Conservation (phyloP, 805 yeast species). For the Kodamaea neixiangensis region DNA sequence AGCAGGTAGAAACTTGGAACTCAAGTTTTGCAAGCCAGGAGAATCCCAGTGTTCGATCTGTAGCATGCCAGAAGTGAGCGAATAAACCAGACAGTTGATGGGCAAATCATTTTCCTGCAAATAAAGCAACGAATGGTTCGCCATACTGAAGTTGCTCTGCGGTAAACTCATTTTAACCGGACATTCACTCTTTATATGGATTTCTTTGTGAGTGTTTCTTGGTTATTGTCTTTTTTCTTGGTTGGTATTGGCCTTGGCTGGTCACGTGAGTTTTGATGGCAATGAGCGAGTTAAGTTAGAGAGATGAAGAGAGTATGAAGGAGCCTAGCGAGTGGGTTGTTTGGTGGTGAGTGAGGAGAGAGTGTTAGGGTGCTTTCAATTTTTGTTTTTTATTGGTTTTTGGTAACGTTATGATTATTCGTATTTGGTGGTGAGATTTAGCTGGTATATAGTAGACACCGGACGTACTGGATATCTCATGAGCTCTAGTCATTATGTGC, state of each 20-base stretch:
- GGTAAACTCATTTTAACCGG: slow-evolving; percentile 5
- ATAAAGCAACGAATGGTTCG: slow-evolving; percentile 21
- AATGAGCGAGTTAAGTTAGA: too few relatives aligned
- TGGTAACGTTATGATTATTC: too few relatives aligned
- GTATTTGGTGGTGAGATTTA: too few relatives aligned
- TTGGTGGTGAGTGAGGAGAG: too few relatives aligned
- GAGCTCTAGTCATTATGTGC: too few relatives aligned
- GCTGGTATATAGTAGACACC: too few relatives aligned
- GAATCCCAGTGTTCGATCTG: slow-evolving; percentile 21
- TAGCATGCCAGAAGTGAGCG: slow-evolving; percentile 35
- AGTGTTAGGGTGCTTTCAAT: too few relatives aligned
- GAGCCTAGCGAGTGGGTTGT: too few relatives aligned
- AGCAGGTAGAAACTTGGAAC: slow-evolving; percentile 34
- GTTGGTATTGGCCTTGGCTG: neutral
- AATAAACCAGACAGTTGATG: slow-evolving; percentile 41
- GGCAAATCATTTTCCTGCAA: slow-evolving; percentile 20
- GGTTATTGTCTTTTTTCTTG: slow-evolving; percentile 3
- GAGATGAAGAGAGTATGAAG: too few relatives aligned
- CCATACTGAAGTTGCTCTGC: slow-evolving; percentile 15
- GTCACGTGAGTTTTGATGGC: neutral
- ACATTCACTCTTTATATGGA: slow-evolving; percentile 1
- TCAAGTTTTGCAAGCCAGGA: slow-evolving; percentile 16
- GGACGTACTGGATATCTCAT: too few relatives aligned
- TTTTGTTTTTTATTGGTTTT: too few relatives aligned
- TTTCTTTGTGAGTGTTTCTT: slow-evolving; percentile 1